phyloP scores from a whole-genome alignment of 306 rosid genomes.

The Dryas alaskensis region DNA sequence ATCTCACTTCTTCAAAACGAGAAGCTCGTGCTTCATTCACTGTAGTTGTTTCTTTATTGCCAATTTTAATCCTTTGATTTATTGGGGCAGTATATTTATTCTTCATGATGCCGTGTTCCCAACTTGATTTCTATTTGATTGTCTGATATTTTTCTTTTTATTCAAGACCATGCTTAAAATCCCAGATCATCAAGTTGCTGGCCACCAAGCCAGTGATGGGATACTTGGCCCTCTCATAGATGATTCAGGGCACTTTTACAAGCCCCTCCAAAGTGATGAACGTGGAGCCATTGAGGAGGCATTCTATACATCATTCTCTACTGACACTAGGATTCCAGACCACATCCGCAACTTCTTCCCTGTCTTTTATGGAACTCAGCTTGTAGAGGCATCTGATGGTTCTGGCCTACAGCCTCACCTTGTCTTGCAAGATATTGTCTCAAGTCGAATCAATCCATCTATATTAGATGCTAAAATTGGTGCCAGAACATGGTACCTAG shows the following conservation, averaged over 20 bases:
- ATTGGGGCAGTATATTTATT: neutral
- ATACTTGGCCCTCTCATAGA: constrained; percentile 68
- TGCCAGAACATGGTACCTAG: constrained; percentile 71
- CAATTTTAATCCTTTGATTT: neutral
- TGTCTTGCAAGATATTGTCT: constrained; percentile 48
- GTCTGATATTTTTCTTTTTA: constrained; percentile 9
- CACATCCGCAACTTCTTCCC: constrained; percentile 53
- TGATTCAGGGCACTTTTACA: constrained; percentile 71
- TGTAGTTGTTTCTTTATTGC: neutral
- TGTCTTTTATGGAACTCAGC: constrained; percentile 45
- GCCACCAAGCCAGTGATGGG: constrained; percentile 63
- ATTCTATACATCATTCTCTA: constrained; percentile 43
- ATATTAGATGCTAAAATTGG: constrained; percentile 73
- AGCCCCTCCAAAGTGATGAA: constrained; percentile 63
- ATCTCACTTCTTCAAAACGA: neutral
- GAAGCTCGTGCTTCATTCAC: neutral
- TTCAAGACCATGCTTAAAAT: constrained; percentile 52
- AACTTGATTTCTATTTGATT: neutral
- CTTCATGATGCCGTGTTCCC: neutral
- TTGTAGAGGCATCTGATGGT: constrained; percentile 63
- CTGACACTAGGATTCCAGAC: constrained; percentile 35
- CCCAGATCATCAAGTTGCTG: constrained; percentile 92
- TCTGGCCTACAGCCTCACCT: constrained; percentile 70
- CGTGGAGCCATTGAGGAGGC: constrained; percentile 58
- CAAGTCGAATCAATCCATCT: constrained; percentile 34